Evolutionary conservation across 2,329 filamentous ascomycete genomes (phyloP).

Genomic region (Fusarium tanahbumbuense): DNA sequence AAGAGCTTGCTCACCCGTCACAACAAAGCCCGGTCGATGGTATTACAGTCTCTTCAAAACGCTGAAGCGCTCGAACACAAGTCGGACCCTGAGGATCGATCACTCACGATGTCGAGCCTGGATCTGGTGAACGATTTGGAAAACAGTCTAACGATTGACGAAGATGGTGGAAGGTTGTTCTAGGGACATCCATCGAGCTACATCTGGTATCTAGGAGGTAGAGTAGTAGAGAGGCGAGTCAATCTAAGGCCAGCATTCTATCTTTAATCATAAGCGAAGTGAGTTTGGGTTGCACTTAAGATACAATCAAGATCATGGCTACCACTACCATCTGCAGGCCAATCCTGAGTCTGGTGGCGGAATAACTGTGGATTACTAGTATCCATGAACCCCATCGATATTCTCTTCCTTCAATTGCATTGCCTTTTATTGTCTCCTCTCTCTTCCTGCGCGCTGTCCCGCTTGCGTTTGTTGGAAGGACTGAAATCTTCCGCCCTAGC

Average conservation of each 20-base stretch:
- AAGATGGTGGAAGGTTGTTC: neutral
- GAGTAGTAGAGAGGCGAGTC: neutral
- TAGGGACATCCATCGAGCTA: neutral
- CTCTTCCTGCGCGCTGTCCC: neutral
- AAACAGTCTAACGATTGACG: neutral
- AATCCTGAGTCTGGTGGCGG: neutral
- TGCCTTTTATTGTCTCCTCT: neutral
- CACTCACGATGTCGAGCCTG: neutral
- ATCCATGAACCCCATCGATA: neutral
- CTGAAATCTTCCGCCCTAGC: neutral
- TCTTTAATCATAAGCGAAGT: fast-evolving
- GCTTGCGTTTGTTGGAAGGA: neutral
- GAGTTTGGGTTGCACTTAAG: neutral
- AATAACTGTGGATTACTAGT: neutral
- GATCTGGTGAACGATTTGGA: conserved; percentile 5
- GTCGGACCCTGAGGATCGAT: fast-evolving
- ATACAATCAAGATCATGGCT: neutral
- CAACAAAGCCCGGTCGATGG: neutral
- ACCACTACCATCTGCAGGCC: neutral
- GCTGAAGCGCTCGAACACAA: neutral
- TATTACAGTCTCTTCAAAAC: neutral
- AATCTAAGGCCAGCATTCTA: neutral
- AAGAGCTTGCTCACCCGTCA: neutral
- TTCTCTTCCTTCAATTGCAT: neutral
- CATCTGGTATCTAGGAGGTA: fast-evolving